A percentile compares a stretch with the other conserved stretches of the same genome.
Conservation (phyloP, 2,329 filamentous ascomycete species). For the Thelonectria blattea region DNA sequence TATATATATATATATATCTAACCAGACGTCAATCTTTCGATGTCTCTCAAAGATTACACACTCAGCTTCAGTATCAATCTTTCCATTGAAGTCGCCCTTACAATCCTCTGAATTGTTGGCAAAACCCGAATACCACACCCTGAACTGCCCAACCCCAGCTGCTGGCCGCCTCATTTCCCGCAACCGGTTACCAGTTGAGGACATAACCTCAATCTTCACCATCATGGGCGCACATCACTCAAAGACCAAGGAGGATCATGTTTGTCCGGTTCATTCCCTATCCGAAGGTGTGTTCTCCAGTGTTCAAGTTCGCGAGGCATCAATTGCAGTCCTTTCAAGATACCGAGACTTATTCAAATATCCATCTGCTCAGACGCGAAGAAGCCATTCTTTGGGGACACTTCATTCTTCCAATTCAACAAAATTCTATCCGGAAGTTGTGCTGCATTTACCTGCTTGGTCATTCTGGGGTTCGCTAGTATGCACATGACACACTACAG, state of each 20-base stretch:
- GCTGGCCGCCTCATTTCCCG: neutral
- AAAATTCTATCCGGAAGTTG: constrained; percentile 29
- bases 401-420: constrained; percentile 27
- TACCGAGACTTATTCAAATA: neutral
- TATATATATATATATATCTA: neutral
- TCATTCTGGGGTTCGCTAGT: constrained; percentile 24
- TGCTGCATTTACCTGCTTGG: constrained; percentile 20
- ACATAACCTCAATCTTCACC: neutral
- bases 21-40: neutral
- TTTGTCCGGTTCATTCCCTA: constrained; percentile 9
- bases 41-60: too few relatives aligned
- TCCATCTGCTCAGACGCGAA: constrained; percentile 21
- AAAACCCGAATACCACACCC: too few relatives aligned
- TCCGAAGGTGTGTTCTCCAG: neutral
- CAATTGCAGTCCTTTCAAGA: too few relatives aligned
- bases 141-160: too few relatives aligned
- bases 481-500: constrained; percentile 31
- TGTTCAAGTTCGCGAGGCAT: neutral
- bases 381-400: constrained; percentile 14
- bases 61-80: too few relatives aligned
- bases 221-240: constrained; percentile 10
- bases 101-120: too few relatives aligned
- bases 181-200: too few relatives aligned
- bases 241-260: constrained; percentile 9
- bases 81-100: too few relatives aligned